These are phyloP conservation scores for Malassezia caprae DNA, from an alignment of 1,284 basidiomycete species.

Conservation along the genomic window DNA sequence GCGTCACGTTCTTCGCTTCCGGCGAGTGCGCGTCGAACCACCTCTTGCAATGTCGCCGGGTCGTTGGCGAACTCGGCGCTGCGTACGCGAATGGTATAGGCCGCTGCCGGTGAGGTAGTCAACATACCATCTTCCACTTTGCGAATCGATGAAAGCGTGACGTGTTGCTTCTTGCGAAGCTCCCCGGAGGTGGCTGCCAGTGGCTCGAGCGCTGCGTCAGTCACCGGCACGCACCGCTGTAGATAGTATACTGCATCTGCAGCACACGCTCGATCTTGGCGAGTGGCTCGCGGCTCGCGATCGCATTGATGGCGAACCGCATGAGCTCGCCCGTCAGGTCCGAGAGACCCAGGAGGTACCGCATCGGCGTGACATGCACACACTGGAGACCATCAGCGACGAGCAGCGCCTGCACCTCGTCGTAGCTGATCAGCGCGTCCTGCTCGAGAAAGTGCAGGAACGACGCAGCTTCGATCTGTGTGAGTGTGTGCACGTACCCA, in stretches of 20 bases:
- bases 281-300: slow-evolving; percentile 22
- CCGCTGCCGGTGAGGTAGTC: background rate
- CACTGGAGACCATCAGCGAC: background rate
- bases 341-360: slow-evolving; percentile 82
- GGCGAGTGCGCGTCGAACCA: slow-evolving; percentile 14
- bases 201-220: slow-evolving; percentile 61
- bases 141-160: slow-evolving; percentile 71
- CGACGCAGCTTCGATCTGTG: slow-evolving; percentile 74
- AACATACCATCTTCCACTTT: slow-evolving; percentile 84
- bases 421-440: slow-evolving; percentile 60
- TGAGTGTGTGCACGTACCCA: slow-evolving; percentile 26
- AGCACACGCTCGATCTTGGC: slow-evolving; percentile 25
- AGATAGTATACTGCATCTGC: slow-evolving; percentile 24
- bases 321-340: slow-evolving; percentile 96
- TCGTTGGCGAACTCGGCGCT: slow-evolving; percentile 13
- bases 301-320: slow-evolving; percentile 63
- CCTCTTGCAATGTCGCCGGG: slow-evolving; percentile 7
- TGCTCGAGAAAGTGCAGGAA: slow-evolving; percentile 78
- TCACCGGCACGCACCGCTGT: slow-evolving; percentile 12
- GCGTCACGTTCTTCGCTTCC: background rate
- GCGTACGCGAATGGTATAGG: slow-evolving; percentile 15
- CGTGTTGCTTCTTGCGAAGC: slow-evolving; percentile 73
- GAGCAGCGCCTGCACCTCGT: slow-evolving; percentile 56
- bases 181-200: slow-evolving; percentile 62
- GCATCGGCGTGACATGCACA: slow-evolving; percentile 54